Base-by-base conservation (phyloP, 1,139 yeast species). In the Hanseniaspora sp. region DNA sequence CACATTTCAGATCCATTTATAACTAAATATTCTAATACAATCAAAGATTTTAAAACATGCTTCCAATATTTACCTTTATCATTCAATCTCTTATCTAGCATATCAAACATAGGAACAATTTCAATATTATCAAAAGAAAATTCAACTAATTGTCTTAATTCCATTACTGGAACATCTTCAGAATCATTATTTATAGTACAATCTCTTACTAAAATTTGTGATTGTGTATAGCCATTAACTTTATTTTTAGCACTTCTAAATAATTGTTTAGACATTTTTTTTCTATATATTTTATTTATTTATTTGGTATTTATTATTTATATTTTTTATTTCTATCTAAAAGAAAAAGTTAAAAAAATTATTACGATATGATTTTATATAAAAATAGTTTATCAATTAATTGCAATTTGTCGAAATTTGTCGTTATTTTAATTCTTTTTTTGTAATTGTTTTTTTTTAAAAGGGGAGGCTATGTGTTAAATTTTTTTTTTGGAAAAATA, bases 1-100 rank as follows among this genome's bases (percentile, higher is more conserved):
- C 94, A 94, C 62, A 86, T 85, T 61, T 92, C 96, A 33, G 92
- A 78, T 30, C 97, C 99, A 59, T 76, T 79, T 61, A 95, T 79
- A 30, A 92, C 88, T 60, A 92, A 74, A 68, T 83, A 92, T 65
- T 92, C 97, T 63, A 92, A 75, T 13, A 92, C 84, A 1, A 95
- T 86, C 61, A 92, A 74, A 1, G 95, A 80, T 69, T 92, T 94
- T 60, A 95, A 92, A 46, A 92, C 92, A 69, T 92, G 99, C 61
- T 96, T 79, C 98, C 98, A 92, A 70, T 92, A 86, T 68, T 90
- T 92, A 57, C 98, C 98, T 73, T 90, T 90, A 66, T 92, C 98
- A 65, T 92, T 92, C 62, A 94, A 74, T 60, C 99, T 78, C 62
- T 90, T 82, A 70, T 90, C 98, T 54, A 92, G 70, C 87, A 94